Evolutionary conservation across 2,329 filamentous ascomycete species (phyloP), one percentile per base, ranked within the genome.

Genomic region (Aspergillus sp.): DNA sequence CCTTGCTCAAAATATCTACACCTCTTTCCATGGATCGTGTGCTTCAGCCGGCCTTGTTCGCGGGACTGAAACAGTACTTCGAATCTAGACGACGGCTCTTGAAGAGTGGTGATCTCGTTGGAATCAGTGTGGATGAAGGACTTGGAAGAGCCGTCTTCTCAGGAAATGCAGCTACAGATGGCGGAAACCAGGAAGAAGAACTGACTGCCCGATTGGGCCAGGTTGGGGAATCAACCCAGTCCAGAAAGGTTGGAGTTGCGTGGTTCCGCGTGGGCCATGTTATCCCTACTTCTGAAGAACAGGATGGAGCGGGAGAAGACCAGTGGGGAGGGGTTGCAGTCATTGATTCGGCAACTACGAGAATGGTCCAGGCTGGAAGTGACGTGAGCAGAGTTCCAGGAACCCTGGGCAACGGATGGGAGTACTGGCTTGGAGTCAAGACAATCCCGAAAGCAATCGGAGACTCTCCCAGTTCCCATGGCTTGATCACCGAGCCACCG

Each of bases 201-300:
- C 70, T 79, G 28, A 77, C 59, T 33, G 52, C 59, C 45, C 66
- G 69, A 50, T 56, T 74, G 53, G 53, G 62, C 36, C 56, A 70
- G 30, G 51, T 51, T n/a, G 30, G 56, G 11, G 47, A 61, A 52
- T 12, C 52, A 46, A 30, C 53, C 32, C 43, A 56, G 26, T 50
- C 72, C 69, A 53, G 81, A 77, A 65, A 79, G 74, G 56, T 68
- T 29, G 67, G 67, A 28, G 86, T 95, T 13, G 90, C 88, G 6
- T 98, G 93, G 93, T 97, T 96, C 73, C 88, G 84, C 51, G 86
- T 98, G 33, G 85, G 86, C 33, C 86, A 88, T 46, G 83, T 94
- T 30, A 68, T 71, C 37, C 68, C 72, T 7, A 64, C 67, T n/a
- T 55, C 62, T 6, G 54, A 67, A 8, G 66, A 69, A 60, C 54